Conservation (phyloP, 2,329 filamentous ascomycete genomes). For the Calycina herbarum region DNA sequence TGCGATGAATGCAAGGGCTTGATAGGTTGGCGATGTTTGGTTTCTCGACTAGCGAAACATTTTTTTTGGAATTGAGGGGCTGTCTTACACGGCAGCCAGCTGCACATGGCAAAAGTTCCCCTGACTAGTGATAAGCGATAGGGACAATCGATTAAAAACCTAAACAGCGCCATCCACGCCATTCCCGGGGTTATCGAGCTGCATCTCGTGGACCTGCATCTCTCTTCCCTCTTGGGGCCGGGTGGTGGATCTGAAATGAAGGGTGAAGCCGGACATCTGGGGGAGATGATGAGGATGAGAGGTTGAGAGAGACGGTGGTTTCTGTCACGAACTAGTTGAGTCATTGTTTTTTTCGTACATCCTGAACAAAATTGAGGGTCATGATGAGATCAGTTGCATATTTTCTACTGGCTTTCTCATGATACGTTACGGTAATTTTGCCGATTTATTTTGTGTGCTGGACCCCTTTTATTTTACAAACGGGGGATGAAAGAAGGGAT, state of each 20-base stretch:
- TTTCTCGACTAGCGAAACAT: slow-evolving; percentile 9
- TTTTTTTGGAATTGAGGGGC: background rate
- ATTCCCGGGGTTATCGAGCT: background rate
- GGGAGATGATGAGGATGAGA: background rate
- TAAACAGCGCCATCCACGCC: background rate
- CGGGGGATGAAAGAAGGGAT: background rate
- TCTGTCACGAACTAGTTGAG: background rate
- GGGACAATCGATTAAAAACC: slow-evolving; percentile 2
- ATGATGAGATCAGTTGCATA: background rate
- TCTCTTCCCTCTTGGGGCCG: background rate
- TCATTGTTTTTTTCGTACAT: background rate
- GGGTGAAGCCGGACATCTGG: background rate
- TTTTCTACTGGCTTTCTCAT: background rate
- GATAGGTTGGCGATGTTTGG: slow-evolving; percentile 5
- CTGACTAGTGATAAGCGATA: slow-evolving; percentile 9
- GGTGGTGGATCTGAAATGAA: background rate
- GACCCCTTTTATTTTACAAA: background rate
- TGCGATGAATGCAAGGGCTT: background rate
- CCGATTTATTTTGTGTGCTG: slow-evolving; percentile 2
- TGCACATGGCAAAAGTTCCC: background rate
- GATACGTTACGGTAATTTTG: background rate
- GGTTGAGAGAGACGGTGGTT: background rate
- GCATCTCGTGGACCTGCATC: slow-evolving; percentile 3
- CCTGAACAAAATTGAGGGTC: background rate
- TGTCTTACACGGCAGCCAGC: background rate